Evolutionary conservation across 257 asterid genomes (phyloP).

Genomic region (Ligustrum vulgare): DNA sequence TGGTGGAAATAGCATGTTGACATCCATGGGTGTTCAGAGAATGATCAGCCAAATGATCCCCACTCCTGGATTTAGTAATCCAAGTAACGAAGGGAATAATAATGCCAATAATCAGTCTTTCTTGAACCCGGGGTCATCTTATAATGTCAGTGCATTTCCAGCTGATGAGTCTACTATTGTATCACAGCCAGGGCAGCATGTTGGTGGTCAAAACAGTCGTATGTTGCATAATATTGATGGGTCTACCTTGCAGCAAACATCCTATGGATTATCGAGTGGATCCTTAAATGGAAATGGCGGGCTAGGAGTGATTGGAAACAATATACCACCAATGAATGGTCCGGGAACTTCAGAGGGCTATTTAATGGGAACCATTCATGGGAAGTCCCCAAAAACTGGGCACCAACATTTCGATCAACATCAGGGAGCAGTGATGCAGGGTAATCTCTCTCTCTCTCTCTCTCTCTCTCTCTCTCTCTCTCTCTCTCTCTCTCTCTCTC

Average conservation of each 20-base stretch:
- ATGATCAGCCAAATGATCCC: slow-evolving; percentile 96
- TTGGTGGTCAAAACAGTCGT: slow-evolving; percentile 73
- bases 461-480: slow-evolving; percentile 20
- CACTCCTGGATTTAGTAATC: slow-evolving; percentile 81
- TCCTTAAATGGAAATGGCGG: slow-evolving; percentile 66
- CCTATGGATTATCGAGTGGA: slow-evolving; percentile 68
- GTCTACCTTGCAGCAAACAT: slow-evolving; percentile 72
- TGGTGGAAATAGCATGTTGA: slow-evolving; percentile 62
- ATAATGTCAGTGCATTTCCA: slow-evolving; percentile 51
- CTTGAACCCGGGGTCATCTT: slow-evolving; percentile 57
- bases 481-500: slow-evolving; percentile 21
- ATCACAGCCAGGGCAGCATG: slow-evolving; percentile 76
- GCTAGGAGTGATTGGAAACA: slow-evolving; percentile 62
- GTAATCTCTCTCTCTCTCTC: slow-evolving; percentile 37
- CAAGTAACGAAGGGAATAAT: slow-evolving; percentile 48
- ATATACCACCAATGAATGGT: slow-evolving; percentile 57
- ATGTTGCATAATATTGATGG: slow-evolving; percentile 80
- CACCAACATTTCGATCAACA: slow-evolving; percentile 63
- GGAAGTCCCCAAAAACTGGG: slow-evolving; percentile 61
- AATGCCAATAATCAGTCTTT: slow-evolving; percentile 55
- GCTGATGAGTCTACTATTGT: slow-evolving; percentile 56
- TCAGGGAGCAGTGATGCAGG: slow-evolving; percentile 58
- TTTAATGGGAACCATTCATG: slow-evolving; percentile 49
- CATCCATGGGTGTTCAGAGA: slow-evolving; percentile 76
- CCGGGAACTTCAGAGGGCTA: slow-evolving; percentile 66